A percentile compares a stretch with the other conserved stretches of the same genome.
phyloP scores from a whole-genome alignment of 495 filamentous ascomycete species.

The Penicillium pulvis region DNA sequence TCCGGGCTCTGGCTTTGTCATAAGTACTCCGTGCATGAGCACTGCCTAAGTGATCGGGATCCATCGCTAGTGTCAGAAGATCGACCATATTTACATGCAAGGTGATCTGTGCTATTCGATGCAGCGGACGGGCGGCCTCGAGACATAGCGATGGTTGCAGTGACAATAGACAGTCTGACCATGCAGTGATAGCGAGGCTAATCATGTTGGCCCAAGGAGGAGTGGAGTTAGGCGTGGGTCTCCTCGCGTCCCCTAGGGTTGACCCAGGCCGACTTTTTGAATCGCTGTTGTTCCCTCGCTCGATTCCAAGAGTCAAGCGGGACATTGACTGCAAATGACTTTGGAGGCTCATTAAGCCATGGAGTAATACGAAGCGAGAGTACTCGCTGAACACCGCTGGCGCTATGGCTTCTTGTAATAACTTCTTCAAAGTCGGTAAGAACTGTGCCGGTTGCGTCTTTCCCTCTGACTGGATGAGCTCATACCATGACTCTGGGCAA shows the following conservation, averaged over 20 bases:
- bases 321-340: not conserved
- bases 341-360: not conserved
- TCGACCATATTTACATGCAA: constrained; percentile 10
- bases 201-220: not conserved
- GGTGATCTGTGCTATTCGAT: constrained; percentile 19
- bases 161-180: constrained; percentile 14
- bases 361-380: not conserved
- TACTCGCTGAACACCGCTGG: not conserved
- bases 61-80: not conserved
- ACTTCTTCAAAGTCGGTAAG: not conserved
- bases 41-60: not conserved
- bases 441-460: not conserved
- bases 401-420: not conserved
- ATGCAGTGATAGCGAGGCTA: not conserved
- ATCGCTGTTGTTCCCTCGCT: not conserved
- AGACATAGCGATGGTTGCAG: constrained; percentile 16
- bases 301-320: not conserved
- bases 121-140: constrained; percentile 6
- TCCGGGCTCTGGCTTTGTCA: not conserved
- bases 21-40: not conserved
- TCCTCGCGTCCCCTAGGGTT: not conserved
- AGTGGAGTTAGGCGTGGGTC: not conserved
- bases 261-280: not conserved
- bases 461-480: not conserved
- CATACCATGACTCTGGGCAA: not conserved